A percentile compares a stretch with the other conserved stretches of the same genome.
Conservation (phyloP, 257 asterid genomes). For the Rehmannia glutinosa region DNA sequence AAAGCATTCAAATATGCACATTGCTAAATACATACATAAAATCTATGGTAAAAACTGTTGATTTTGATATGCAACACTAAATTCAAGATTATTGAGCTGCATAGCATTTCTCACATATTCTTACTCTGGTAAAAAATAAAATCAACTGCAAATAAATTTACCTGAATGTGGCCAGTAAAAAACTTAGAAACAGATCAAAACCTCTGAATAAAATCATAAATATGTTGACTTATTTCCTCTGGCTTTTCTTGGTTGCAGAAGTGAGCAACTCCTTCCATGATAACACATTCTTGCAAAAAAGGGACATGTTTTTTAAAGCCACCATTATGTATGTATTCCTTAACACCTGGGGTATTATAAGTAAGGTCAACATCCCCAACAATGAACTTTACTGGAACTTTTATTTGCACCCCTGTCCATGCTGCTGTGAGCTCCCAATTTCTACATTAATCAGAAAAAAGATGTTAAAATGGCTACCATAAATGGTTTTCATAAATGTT, state of each 20-base stretch:
- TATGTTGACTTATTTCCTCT: constrained; percentile 65
- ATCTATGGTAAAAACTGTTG: constrained; percentile 22
- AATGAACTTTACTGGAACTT: constrained; percentile 82
- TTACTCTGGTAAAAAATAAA: neutral
- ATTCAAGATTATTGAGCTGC: no score
- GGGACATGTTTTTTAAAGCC: constrained; percentile 68
- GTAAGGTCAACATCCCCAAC: constrained; percentile 78
- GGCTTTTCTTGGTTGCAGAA: constrained; percentile 76
- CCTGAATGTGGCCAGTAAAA: neutral
- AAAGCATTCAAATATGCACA: neutral
- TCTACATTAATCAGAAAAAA: constrained; percentile 30
- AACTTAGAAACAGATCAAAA: constrained; percentile 28
- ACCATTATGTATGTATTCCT: constrained; percentile 65
- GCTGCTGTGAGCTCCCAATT: constrained; percentile 83
- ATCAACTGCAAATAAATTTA: no score
- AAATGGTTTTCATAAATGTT: no score
- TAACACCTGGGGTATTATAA: constrained; percentile 61
- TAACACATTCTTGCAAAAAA: constrained; percentile 58
- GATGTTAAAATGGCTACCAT: neutral
- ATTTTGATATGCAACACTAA: neutral
- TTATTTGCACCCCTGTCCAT: constrained; percentile 57
- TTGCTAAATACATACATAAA: neutral
- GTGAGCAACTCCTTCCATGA: constrained; percentile 96
- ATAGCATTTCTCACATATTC: no score
- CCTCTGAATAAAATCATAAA: constrained; percentile 56